Evolutionary conservation across 208 protist species (phyloP).

Genomic region (Trypanosoma grayi): DNA sequence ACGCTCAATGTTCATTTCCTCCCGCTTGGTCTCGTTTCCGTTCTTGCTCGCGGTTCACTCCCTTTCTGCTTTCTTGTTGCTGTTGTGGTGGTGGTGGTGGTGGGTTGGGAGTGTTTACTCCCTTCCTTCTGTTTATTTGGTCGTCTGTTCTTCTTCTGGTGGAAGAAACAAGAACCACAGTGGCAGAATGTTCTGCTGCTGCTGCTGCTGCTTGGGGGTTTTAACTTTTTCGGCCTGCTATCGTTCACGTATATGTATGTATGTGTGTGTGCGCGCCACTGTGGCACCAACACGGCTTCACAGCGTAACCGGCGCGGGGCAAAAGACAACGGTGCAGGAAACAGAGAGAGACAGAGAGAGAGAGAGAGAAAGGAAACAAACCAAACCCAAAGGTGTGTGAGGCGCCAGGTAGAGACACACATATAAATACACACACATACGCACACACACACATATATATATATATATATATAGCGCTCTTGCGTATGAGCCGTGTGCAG

Average conservation of each 20-base stretch:
- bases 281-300: too few relatives aligned
- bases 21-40: slow-evolving; percentile 4
- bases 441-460: not conserved
- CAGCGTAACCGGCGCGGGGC: not conserved
- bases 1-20: slow-evolving; percentile 1
- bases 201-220: not conserved
- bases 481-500: too few relatives aligned
- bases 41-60: not conserved
- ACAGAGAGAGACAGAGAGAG: slow-evolving; percentile 11
- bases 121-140: too few relatives aligned
- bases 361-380: slow-evolving; percentile 12
- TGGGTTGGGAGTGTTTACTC: too few relatives aligned
- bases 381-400: slow-evolving; percentile 5
- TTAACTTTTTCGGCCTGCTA: not conserved
- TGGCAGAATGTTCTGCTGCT: too few relatives aligned
- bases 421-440: not conserved
- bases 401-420: not conserved
- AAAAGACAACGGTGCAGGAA: not conserved
- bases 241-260: slow-evolving; percentile 2
- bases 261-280: not conserved
- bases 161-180: too few relatives aligned
- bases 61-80: not conserved
- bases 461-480: not conserved
- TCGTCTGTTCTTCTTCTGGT: too few relatives aligned
- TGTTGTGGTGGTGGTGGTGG: too few relatives aligned